Evolutionary conservation across 441 rosid species (phyloP).

Genomic region (Gossypium schwendimanii): DNA sequence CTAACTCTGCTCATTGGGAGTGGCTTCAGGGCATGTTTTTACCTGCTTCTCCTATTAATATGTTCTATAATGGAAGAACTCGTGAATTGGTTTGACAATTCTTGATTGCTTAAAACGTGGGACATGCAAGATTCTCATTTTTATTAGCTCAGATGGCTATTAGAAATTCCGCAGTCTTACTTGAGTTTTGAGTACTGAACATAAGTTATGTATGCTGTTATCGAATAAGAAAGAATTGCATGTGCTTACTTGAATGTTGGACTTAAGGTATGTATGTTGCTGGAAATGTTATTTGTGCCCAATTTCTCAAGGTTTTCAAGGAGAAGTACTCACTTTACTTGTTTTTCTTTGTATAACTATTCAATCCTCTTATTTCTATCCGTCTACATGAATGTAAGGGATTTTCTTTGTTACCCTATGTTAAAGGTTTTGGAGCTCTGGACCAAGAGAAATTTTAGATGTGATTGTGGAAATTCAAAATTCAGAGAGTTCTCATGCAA

Average conservation of each 20-base stretch:
- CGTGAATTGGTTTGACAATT: not conserved
- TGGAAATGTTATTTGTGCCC: constrained; percentile 2
- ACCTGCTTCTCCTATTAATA: not conserved
- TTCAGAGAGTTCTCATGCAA: constrained; percentile 72
- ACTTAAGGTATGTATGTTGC: not conserved
- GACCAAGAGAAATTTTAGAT: constrained; percentile 85
- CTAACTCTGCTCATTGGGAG: not conserved
- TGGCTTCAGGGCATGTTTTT: not conserved
- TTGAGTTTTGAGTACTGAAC: not conserved
- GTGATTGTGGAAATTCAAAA: constrained; percentile 92
- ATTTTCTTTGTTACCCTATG: constrained; percentile 18
- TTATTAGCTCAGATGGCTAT: not conserved
- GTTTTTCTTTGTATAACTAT: not conserved
- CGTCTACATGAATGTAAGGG: constrained; percentile 3
- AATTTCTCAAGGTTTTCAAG: not conserved
- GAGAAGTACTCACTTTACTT: not conserved
- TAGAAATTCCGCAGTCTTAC: not conserved
- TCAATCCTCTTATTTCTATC: not conserved
- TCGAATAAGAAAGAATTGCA: not conserved
- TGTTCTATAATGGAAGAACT: not conserved
- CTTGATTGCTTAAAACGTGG: not conserved
- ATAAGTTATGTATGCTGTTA: not conserved
- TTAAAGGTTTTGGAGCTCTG: constrained; percentile 81
- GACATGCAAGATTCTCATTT: not conserved
- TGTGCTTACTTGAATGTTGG: not conserved